A percentile compares a stretch with the other conserved stretches of the same genome.
Evolutionary conservation across 2,329 filamentous ascomycete species (phyloP).

Genomic region (Endoconidiophora laricicola): DNA sequence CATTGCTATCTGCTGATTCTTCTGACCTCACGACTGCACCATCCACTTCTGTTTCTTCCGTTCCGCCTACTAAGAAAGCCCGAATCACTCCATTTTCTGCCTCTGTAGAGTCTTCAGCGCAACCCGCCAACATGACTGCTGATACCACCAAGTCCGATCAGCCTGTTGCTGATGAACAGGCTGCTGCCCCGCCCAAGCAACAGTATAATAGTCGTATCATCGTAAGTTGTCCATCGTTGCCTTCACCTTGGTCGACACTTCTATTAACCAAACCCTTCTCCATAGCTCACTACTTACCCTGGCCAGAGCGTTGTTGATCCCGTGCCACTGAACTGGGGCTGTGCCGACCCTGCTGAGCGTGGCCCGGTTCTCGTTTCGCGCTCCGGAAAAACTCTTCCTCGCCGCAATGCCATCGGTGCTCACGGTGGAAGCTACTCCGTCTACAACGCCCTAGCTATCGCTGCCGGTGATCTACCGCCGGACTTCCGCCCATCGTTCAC

Average conservation of each 20-base stretch:
- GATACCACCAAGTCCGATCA: constrained; percentile 2
- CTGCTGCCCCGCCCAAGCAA: background rate
- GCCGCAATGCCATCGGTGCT: constrained; percentile 16
- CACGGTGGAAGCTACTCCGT: constrained; percentile 82
- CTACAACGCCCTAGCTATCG: constrained; percentile 85
- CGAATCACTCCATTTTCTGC: background rate
- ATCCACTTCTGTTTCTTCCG: background rate
- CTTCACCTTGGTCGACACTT: no score
- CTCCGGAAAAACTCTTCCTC: constrained; percentile 14
- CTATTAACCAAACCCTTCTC: background rate
- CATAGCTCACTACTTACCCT: constrained; percentile 16
- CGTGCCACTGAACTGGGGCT: constrained; percentile 15
- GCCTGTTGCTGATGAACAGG: background rate
- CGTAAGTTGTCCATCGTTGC: background rate
- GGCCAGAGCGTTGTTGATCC: constrained; percentile 17
- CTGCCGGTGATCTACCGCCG: constrained; percentile 70
- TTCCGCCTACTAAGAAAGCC: constrained; percentile 1
- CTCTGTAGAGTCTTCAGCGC: background rate
- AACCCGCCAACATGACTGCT: constrained; percentile 2
- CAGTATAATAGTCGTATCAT: constrained; percentile 12
- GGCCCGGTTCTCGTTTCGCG: constrained; percentile 16
- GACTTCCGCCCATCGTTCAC: constrained; percentile 47
- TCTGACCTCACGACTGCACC: background rate
- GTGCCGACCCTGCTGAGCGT: constrained; percentile 13
- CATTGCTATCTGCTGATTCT: background rate